Evolutionary conservation across 2,329 filamentous ascomycete genomes (phyloP).

Genomic region (Cordyceps cateniannulata): DNA sequence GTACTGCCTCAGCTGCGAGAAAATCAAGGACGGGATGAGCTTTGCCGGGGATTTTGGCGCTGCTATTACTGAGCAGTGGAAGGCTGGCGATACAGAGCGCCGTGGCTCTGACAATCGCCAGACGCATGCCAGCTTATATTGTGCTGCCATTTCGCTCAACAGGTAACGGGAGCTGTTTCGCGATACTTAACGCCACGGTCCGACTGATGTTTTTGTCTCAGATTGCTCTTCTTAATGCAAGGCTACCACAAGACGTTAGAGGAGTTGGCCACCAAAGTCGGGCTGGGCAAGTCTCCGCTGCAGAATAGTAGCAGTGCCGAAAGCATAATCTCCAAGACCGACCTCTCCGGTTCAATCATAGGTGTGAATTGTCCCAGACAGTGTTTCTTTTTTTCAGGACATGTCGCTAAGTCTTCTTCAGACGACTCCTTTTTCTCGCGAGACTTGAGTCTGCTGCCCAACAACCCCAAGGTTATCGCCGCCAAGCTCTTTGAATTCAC

Average conservation of each 20-base stretch:
- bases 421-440: neutral
- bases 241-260: neutral
- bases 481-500: conserved; percentile 9
- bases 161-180: neutral
- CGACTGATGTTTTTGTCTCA: neutral
- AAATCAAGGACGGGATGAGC: neutral
- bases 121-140: neutral
- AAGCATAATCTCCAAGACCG: neutral
- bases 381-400: no score
- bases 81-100: neutral
- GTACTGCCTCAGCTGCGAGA: neutral
- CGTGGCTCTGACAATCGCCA: neutral
- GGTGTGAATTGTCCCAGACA: neutral
- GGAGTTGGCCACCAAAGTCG: neutral
- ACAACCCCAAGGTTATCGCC: neutral
- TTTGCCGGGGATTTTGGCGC: neutral
- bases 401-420: neutral
- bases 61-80: neutral
- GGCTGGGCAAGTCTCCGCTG: neutral
- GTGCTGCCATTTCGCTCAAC: conserved; percentile 5
- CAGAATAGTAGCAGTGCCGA: neutral
- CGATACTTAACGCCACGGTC: neutral
- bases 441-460: neutral
- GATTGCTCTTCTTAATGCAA: neutral
- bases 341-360: neutral